phyloP scores from a whole-genome alignment of 1,284 basidiomycete species.

The Gymnopus androsaceus region DNA sequence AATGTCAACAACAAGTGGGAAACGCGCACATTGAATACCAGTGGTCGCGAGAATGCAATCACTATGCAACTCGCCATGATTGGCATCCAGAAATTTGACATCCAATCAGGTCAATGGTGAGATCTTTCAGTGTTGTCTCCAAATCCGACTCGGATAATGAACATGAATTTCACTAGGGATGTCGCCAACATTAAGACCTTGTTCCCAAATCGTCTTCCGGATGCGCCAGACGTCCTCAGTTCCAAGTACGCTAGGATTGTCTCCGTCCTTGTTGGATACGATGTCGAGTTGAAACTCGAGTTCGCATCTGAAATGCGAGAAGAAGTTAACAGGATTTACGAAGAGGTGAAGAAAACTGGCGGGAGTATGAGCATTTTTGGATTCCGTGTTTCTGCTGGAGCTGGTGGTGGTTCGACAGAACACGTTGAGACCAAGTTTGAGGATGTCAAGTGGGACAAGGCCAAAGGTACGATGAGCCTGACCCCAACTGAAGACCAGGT shows the following conservation, averaged over 20 bases:
- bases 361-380: neutral
- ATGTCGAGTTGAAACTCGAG: neutral
- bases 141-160: neutral
- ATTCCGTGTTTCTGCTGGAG: too few species aligned
- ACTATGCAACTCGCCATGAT: neutral
- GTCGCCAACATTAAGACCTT: neutral
- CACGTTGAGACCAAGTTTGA: neutral
- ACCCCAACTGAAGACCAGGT: neutral
- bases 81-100: neutral
- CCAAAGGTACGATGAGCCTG: neutral
- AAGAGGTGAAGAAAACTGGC: neutral
- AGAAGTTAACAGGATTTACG: neutral
- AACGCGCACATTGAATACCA: neutral
- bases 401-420: neutral
- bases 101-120: neutral
- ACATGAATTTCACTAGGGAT: neutral
- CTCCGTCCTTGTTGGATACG: neutral
- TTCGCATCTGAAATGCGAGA: neutral
- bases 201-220: neutral
- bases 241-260: neutral
- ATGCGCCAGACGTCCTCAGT: neutral
- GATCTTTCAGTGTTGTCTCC: neutral
- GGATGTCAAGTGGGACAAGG: neutral
- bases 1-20: neutral
- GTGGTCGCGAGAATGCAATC: neutral